phyloP scores from a whole-genome alignment of 2,329 filamentous ascomycete genomes.

The Cladosporium sp. region DNA sequence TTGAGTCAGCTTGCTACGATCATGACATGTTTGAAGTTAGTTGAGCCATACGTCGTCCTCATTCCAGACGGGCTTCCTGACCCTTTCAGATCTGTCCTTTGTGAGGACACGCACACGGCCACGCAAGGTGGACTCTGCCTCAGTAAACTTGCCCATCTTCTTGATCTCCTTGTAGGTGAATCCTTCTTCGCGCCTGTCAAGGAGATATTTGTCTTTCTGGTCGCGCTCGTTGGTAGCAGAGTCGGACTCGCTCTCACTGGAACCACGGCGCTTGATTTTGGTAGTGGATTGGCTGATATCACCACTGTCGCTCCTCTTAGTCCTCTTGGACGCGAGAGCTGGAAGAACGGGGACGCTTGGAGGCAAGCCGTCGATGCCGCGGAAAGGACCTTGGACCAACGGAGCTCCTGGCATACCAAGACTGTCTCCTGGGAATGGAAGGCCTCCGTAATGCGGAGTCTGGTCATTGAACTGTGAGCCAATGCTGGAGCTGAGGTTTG shows the following conservation, averaged over 20 bases:
- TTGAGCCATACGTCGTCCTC: constrained; percentile 56
- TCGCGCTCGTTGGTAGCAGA: constrained; percentile 14
- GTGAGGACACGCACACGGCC: constrained; percentile 64
- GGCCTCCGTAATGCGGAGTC: background rate
- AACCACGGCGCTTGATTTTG: background rate
- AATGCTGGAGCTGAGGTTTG: background rate
- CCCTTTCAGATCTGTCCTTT: constrained; percentile 58
- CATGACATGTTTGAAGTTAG: constrained; percentile 13
- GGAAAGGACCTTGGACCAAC: background rate
- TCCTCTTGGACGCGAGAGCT: background rate
- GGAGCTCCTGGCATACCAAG: background rate
- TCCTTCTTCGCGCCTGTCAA: constrained; percentile 52
- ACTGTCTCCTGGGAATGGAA: background rate
- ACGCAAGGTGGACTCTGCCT: constrained; percentile 69
- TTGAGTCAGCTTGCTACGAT: background rate
- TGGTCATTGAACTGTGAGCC: background rate
- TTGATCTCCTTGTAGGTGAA: constrained; percentile 65
- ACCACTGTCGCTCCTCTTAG: background rate
- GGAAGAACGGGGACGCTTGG: background rate
- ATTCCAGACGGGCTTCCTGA: constrained; percentile 63
- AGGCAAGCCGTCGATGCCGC: background rate
- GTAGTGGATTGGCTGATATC: background rate
- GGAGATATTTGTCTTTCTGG: constrained; percentile 33
- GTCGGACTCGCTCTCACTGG: background rate
- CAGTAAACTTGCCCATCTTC: constrained; percentile 49